Evolutionary conservation across 257 asterid species (phyloP), one percentile per base, ranked within the genome.

Genomic region (Dorcoceras hygrometricum): DNA sequence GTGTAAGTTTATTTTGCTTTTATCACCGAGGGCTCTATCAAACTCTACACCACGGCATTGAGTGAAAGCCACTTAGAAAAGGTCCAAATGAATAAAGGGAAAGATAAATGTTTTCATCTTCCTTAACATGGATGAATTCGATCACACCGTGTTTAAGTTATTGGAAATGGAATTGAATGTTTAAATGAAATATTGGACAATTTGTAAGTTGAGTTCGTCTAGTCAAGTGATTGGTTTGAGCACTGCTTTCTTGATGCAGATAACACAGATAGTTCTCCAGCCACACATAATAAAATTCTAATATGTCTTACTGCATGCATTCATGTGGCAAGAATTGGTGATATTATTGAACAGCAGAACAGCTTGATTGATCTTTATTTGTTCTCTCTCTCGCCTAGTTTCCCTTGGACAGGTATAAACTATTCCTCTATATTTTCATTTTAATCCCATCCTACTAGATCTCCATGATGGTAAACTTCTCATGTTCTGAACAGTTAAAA

Each of bases 321-420:
- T 71, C 83, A 81, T 25, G 94, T 93, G 72, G 99, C 96, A 25
- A 36, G 59, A 65, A 60, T 84, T 43, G 66, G 65, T n/a, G 97
- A 93, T 82, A 84, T 93, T 68, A 76, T 93, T 69, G 79, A 76
- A 77, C 95, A 81, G 75, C 82, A 70, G 83, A 75, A 77, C 73
- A 79, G 83, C 76, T 80, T 93, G 74, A 65, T 88, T 73, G 80
- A 81, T 72, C 63, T 87, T 63, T 78, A 83, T 75, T 39, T 77
- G 57, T 69, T 76, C 26, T 93, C 91, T 53, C 88, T 90, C 60
- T 84, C 92, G 22, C 87, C 96, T 74, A 82, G 77, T 68, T 81
- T 83, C 79, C 71, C 91, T 4, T 93, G 99, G 99, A 79, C 90
- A 59, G 97, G 99, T 88, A 79, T 71, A 4, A 65, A n/a, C 39